These are phyloP conservation scores for Tetrapisispora nanseiensis DNA, from an alignment of 805 yeast genomes.

Conservation along the genomic window DNA sequence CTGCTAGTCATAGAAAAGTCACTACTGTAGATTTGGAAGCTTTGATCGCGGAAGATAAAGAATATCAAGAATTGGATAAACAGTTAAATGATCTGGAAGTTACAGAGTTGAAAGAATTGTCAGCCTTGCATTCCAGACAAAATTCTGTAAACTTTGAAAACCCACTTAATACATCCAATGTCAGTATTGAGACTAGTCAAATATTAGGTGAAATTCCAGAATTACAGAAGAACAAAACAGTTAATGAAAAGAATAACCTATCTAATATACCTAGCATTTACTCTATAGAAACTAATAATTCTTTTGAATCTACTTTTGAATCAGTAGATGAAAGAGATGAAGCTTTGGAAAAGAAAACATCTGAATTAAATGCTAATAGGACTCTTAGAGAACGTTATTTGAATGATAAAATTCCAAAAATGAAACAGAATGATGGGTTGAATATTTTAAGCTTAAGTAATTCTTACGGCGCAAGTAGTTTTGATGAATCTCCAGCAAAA, in stretches of 20 bases:
- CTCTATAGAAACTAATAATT: conserved; percentile 19
- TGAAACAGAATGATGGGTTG: neutral
- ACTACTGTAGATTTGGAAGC: neutral
- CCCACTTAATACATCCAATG: neutral
- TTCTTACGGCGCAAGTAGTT: neutral
- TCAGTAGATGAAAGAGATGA: neutral
- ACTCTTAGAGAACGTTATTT: conserved; percentile 9
- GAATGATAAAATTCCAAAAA: neutral
- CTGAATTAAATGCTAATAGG: neutral
- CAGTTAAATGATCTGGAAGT: conserved; percentile 15
- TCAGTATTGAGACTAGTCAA: conserved; percentile 19
- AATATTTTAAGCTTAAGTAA: neutral
- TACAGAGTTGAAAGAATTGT: conserved; percentile 9
- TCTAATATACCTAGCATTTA: conserved; percentile 24
- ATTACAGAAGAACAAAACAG: neutral
- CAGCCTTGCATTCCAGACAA: neutral
- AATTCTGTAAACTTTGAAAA: neutral
- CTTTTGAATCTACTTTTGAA: conserved; percentile 5
- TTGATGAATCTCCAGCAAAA: neutral
- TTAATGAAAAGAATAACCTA: conserved; percentile 5
- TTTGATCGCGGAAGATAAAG: conserved; percentile 1
- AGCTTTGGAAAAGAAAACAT: neutral
- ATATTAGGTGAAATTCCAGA: conserved; percentile 9
- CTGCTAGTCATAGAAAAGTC: neutral
- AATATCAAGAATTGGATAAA: conserved; percentile 16